These are phyloP conservation scores for Aegilops speltoides DNA, from an alignment of 176 grass and related monocot species.

Conservation along the genomic window DNA sequence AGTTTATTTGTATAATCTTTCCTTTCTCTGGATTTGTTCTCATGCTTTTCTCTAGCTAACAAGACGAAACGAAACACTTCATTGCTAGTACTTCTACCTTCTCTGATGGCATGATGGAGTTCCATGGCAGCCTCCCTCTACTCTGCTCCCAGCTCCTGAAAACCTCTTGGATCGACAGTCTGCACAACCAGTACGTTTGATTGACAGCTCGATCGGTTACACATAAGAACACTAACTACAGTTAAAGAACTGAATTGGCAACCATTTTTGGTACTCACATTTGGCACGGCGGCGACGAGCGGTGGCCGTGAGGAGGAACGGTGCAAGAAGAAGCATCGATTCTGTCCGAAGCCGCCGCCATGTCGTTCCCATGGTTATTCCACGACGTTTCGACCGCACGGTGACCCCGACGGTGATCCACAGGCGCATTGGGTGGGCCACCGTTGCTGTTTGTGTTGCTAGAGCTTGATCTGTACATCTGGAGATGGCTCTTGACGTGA, in stretches of 20 bases:
- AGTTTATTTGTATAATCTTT: background rate
- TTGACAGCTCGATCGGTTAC: background rate
- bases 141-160: constrained; percentile 42
- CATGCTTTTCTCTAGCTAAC: background rate
- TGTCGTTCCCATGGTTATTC: background rate
- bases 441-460: constrained; percentile 15
- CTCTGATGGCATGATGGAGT: constrained; percentile 6
- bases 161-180: constrained; percentile 28
- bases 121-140: constrained; percentile 20
- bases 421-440: background rate
- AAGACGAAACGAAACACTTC: background rate
- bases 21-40: background rate
- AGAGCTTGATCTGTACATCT: constrained; percentile 75
- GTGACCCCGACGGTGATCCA: constrained; percentile 3
- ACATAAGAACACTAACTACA: background rate
- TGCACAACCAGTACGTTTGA: constrained; percentile 4
- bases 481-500: constrained; percentile 98
- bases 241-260: background rate
- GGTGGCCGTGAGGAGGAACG: background rate
- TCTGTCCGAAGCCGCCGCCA: background rate
- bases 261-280: constrained; percentile 6
- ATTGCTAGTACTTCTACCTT: constrained; percentile 10
- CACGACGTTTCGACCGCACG: background rate
- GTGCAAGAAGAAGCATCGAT: background rate
- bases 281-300: background rate